Evolutionary conservation across 306 rosid species (phyloP), one percentile per base, ranked within the genome.

Genomic region (Trifolium subterraneum): DNA sequence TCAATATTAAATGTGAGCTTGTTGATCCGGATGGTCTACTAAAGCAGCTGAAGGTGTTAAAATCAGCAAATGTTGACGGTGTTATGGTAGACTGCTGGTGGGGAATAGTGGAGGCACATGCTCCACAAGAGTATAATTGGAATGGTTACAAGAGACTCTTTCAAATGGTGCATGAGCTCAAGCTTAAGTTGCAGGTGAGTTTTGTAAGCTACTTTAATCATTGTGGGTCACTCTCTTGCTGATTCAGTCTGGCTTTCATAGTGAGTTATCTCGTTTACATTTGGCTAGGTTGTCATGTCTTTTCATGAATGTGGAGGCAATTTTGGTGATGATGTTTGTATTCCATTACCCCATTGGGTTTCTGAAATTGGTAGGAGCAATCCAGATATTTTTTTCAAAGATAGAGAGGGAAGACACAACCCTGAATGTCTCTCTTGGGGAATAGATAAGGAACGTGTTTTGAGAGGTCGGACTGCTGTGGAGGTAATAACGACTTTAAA

Each of bases 231-330:
- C 75, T 78, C 35, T 47, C 74, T 76, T 73, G 64, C 71, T 75
- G 41, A 52, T 64, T 72, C 72, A 27, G 71, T 83, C 67, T 35
- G 22, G 67, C 42, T 73, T 78, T 29, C 25, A 42, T 48, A 45
- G 55, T 77, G 68, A 67, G n/a, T 29, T 81, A 10, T 78, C 74
- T 68, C 64, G 54, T 82, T 74, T 65, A 38, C 50, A 48, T 63
- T 62, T 79, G 47, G 72, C 51, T 86, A 95, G 98, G 98, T 90
- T 65, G 86, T 90, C 76, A 87, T 95, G 86, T 92, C 99, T 55
- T 95, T 95, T 78, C 99, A 95, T 86, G 98, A 95, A 86, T 95
- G 99, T 78, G 98, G 99, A 81, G 97, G 97, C 81, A 90, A 95
- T 82, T 86, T 95, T 50, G 98, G 98, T 69, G 99, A 90, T 80